Percentiles rank a stretch among this genome's conserved stretches.
phyloP scores from a whole-genome alignment of 2,329 filamentous ascomycete genomes.

The Fusarium chuoi region DNA sequence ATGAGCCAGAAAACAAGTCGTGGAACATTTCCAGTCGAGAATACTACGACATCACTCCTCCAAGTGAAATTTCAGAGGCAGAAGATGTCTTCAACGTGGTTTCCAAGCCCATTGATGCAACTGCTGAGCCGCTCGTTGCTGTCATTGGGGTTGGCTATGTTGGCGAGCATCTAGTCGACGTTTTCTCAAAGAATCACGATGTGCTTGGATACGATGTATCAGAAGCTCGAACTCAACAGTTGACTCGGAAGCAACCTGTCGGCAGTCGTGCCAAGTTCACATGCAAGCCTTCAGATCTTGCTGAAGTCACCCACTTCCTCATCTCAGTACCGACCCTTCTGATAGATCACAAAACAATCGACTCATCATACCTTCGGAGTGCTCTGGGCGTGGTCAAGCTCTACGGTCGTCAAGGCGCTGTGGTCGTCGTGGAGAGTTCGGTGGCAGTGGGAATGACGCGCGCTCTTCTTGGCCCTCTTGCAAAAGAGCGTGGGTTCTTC shows the following conservation, averaged over 20 bases:
- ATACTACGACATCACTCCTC: conserved; percentile 51
- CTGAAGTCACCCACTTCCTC: conserved; percentile 61
- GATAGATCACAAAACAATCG: conserved; percentile 57
- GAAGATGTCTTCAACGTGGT: conserved; percentile 29
- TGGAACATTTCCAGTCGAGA: conserved; percentile 37
- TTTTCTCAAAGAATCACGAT: conserved; percentile 53
- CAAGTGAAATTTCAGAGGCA: conserved; percentile 45
- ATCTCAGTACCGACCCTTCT: conserved; percentile 65
- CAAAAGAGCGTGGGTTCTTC: conserved; percentile 53
- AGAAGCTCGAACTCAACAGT: conserved; percentile 48
- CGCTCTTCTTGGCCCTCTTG: conserved; percentile 58
- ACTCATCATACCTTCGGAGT: conserved; percentile 57
- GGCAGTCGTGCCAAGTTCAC: conserved; percentile 52
- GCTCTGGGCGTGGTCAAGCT: conserved; percentile 55
- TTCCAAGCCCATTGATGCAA: conserved; percentile 13
- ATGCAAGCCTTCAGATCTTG: conserved; percentile 50
- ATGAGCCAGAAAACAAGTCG: conserved; percentile 32
- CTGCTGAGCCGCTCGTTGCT: conserved; percentile 52
- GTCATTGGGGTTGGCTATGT: conserved; percentile 65
- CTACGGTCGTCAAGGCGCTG: conserved; percentile 56
- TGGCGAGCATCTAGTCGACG: conserved; percentile 58
- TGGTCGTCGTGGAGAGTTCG: conserved; percentile 63
- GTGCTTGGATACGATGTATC: conserved; percentile 63
- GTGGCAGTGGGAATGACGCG: conserved; percentile 66
- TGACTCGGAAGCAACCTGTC: conserved; percentile 45